phyloP scores from a whole-genome alignment of 2,329 filamentous ascomycete species.

The Passalora sequoiae region DNA sequence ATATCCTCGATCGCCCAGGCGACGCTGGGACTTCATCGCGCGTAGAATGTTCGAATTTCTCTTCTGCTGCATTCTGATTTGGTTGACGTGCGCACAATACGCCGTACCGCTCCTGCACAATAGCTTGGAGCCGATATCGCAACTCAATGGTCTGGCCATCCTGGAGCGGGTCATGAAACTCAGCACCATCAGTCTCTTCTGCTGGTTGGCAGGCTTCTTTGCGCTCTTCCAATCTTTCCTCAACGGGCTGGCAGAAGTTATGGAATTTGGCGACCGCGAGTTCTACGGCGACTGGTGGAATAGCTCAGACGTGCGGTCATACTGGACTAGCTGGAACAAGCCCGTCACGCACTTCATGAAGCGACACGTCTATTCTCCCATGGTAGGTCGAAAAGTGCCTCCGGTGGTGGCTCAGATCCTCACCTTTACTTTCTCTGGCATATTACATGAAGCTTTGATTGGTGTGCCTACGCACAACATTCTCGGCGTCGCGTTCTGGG shows the following conservation, averaged over 20 bases:
- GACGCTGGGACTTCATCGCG: slow-evolving; percentile 81
- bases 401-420: slow-evolving; percentile 64
- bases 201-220: slow-evolving; percentile 97
- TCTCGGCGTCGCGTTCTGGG: slow-evolving; percentile 79
- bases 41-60: slow-evolving; percentile 77
- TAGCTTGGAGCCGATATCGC: slow-evolving; percentile 79
- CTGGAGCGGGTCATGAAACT: slow-evolving; percentile 88
- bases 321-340: slow-evolving; percentile 98
- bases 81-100: slow-evolving; percentile 92
- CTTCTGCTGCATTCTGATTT: slow-evolving; percentile 71
- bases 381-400: slow-evolving; percentile 78
- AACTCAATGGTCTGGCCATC: slow-evolving; percentile 74
- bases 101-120: slow-evolving; percentile 85
- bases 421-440: slow-evolving; percentile 82
- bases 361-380: slow-evolving; percentile 82
- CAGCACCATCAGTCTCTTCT: slow-evolving; percentile 88
- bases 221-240: slow-evolving; percentile 89
- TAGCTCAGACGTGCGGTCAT: slow-evolving; percentile 72
- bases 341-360: slow-evolving; percentile 97
- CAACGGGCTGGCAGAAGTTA: slow-evolving; percentile 85
- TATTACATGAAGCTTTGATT: slow-evolving; percentile 87
- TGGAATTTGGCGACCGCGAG: slow-evolving; percentile 83
- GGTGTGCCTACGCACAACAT: slow-evolving; percentile 77
- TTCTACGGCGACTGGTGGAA: slow-evolving; percentile 99
- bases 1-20: slow-evolving; percentile 75